Evolutionary conservation across 129 eudicot genomes (phyloP).

Genomic region (Pulicaria dysenterica): DNA sequence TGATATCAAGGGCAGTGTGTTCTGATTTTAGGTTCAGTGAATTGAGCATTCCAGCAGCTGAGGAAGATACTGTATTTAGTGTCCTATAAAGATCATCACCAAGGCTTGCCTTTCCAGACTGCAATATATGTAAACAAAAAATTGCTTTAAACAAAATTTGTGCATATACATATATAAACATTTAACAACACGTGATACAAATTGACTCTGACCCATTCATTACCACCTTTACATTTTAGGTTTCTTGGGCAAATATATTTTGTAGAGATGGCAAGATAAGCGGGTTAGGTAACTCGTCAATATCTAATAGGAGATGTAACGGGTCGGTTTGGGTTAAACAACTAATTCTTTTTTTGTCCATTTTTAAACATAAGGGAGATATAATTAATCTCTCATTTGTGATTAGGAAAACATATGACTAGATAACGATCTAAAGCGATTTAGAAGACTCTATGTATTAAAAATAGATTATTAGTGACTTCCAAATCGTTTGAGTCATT

Average conservation of each 20-base stretch:
- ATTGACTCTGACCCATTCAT: background rate
- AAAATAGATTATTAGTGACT: background rate
- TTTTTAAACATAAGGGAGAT: background rate
- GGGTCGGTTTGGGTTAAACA: background rate
- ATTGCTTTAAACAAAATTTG: background rate
- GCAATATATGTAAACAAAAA: conserved; percentile 26
- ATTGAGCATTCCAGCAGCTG: conserved; percentile 53
- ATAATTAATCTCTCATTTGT: background rate
- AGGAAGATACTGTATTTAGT: conserved; percentile 47
- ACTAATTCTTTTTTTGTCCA: background rate
- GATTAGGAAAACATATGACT: background rate
- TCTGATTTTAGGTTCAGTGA: conserved; percentile 70
- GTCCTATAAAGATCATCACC: conserved; percentile 80
- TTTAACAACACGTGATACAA: no score
- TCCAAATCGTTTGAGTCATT: background rate
- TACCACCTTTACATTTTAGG: background rate
- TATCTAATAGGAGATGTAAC: background rate
- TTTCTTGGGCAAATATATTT: background rate
- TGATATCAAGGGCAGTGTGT: conserved; percentile 67
- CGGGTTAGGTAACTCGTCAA: background rate
- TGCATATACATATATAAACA: conserved; percentile 3
- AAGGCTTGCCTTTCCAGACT: conserved; percentile 79
- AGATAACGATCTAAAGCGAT: background rate
- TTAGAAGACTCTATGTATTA: background rate
- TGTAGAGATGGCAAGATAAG: background rate